Conservation (phyloP, 31 red algal genomes). For the Endocladia muricata region DNA sequence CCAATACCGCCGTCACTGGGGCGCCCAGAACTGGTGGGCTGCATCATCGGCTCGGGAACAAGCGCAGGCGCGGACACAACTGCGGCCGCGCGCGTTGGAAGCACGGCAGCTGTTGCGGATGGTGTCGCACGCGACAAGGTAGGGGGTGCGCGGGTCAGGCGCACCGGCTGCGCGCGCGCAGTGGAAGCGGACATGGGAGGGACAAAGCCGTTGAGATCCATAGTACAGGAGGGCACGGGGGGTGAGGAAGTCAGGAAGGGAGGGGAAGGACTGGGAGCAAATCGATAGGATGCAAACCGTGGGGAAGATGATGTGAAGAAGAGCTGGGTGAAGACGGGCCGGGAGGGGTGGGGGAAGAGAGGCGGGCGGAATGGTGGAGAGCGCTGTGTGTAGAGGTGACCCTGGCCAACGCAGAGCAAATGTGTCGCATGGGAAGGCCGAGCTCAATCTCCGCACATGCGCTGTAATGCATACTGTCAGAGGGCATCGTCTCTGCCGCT, state of each 20-base stretch:
- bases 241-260: neutral
- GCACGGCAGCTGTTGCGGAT: slow-evolving; percentile 11
- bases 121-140: too few species aligned
- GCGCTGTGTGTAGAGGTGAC: too few species aligned
- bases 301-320: too few species aligned
- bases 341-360: neutral
- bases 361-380: too few species aligned
- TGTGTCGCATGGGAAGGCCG: too few species aligned
- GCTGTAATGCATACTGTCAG: too few species aligned
- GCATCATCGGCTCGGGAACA: slow-evolving; percentile 1
- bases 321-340: neutral
- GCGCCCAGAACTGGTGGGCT: neutral
- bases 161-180: neutral
- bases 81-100: neutral
- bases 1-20: slow-evolving; percentile 15
- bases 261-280: neutral
- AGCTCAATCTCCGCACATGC: too few species aligned
- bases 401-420: too few species aligned
- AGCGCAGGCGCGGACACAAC: slow-evolving; percentile 10
- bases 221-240: neutral
- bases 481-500: too few species aligned
- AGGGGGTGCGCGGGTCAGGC: too few species aligned
- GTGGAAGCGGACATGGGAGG: neutral
- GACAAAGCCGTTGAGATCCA: neutral
- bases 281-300: too few species aligned